phyloP scores from a whole-genome alignment of 139 green algal species.

The Auxenochlorella protothecoides region DNA sequence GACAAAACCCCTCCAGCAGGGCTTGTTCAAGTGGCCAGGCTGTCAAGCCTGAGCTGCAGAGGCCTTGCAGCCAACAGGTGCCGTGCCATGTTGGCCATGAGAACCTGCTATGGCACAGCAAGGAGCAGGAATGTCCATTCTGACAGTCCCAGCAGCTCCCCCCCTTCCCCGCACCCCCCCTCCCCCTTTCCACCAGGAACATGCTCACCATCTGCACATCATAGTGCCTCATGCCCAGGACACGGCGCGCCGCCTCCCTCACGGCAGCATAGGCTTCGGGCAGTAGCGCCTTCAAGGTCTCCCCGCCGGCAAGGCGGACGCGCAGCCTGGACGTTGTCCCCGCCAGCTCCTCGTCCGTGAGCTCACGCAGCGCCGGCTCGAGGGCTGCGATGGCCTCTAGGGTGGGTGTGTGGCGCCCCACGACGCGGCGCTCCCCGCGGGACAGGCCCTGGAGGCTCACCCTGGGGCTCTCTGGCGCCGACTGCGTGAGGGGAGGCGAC shows the following conservation, averaged over 20 bases:
- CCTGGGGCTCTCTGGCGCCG: too few relatives aligned
- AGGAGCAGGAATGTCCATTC: not conserved
- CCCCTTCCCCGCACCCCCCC: too few relatives aligned
- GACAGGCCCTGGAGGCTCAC: too few relatives aligned
- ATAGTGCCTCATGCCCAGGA: slow-evolving; percentile 86
- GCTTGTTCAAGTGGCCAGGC: not conserved
- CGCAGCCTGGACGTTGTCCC: slow-evolving; percentile 60
- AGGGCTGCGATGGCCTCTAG: slow-evolving; percentile 13
- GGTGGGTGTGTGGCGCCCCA: too few relatives aligned
- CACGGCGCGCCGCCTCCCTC: slow-evolving; percentile 67
- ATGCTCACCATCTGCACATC: slow-evolving; percentile 73
- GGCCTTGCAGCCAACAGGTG: not conserved
- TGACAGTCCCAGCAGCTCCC: too few relatives aligned
- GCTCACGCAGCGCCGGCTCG: slow-evolving; percentile 41
- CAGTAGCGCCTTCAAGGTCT: slow-evolving; percentile 48
- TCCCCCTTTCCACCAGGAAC: too few relatives aligned
- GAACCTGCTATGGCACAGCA: not conserved
- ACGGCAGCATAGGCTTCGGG: slow-evolving; percentile 86
- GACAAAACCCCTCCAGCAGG: not conserved
- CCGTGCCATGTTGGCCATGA: not conserved
- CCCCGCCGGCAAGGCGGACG: slow-evolving; percentile 1
- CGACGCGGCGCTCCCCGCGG: too few relatives aligned
- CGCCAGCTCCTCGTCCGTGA: slow-evolving; percentile 68
- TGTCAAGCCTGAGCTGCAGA: not conserved
- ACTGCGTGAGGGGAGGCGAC: too few relatives aligned